Percentiles rank a stretch among this genome's conserved stretches.
Evolutionary conservation across 148 eudicot genomes (phyloP).

Genomic region (Fallopia convolvulus): DNA sequence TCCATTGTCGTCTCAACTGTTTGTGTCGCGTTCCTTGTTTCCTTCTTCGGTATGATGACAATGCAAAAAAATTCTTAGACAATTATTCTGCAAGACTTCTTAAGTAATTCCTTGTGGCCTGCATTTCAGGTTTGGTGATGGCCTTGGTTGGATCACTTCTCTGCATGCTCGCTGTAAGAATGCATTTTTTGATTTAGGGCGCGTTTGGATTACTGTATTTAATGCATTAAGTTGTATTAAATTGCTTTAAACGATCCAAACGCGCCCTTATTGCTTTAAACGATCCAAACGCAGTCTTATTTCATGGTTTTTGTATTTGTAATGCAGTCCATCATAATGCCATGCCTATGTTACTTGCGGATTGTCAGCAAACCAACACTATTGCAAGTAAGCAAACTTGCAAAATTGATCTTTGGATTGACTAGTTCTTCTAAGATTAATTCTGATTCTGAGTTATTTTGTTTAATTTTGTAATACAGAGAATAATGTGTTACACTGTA

Average conservation of each 20-base stretch:
- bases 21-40: conserved; percentile 55
- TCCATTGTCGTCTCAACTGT: conserved; percentile 54
- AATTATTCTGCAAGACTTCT: background rate
- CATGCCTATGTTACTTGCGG: conserved; percentile 49
- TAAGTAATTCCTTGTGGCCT: background rate
- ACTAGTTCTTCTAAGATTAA: background rate
- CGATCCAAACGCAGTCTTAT: no score
- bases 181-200: background rate
- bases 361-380: conserved; percentile 38
- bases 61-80: background rate
- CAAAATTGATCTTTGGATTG: background rate
- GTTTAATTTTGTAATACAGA: conserved; percentile 21
- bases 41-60: conserved; percentile 47
- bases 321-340: conserved; percentile 57
- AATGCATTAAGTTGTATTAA: no score
- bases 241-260: no score
- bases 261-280: no score
- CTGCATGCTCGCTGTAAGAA: conserved; percentile 48
- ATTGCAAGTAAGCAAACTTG: conserved; percentile 31
- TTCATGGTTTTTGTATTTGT: conserved; percentile 7
- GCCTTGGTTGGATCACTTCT: conserved; percentile 68
- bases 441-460: background rate
- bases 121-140: conserved; percentile 63
- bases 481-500: conserved; percentile 26
- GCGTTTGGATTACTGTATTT: no score